Base-by-base conservation (phyloP, 352 stramenopile species). In the Phytopythium delawarense region DNA sequence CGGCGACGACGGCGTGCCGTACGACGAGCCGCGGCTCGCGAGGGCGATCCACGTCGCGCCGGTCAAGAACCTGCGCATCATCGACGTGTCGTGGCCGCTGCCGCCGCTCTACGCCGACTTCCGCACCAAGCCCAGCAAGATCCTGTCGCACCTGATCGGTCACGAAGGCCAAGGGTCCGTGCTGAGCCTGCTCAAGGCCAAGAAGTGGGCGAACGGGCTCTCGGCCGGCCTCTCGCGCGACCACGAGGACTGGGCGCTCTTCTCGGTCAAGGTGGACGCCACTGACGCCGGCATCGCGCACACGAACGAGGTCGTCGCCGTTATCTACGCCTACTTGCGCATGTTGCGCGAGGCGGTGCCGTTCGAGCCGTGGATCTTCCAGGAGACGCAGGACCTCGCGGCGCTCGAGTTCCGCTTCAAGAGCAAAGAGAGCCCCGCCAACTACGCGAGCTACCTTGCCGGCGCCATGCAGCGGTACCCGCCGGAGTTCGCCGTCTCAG, bases 81-180 rank as follows among this genome's bases (percentile, higher is more conserved):
- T 96, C 61, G 76, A 89, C 34, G 45, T 96, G 0, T 75, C 81
- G 39, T 96, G 85, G 85, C 79, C 75, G 7, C 61, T 89, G 53
- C 75, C 81, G 50, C 79, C 76, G 30, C 62, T 89, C 3, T 76
- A 86, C 59, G 78, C 63, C 51, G 69, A 79, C 11, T 91, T 79
- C 58, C 42, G 84, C 60, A 83, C 77, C n/a, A 91, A 88, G 55
- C 81, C 81, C 0, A 89, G 79, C 57, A 88, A 88, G 58, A 96
- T 97, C 64, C 71, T 98, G 37, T 86, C 82, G 32, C 92, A 98
- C 67, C 74, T 98, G 20, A 73, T 98, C 34, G 96, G 96, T 0
- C 94, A 99, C 68, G 96, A 99, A 85, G 94, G 89, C 21, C 71
- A 71, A 0, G 92, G 91, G 15, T 98, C 94, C 1, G 80, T 99